Conservation (phyloP, 2,329 filamentous ascomycete genomes). For the Colletotrichum shisoi region DNA sequence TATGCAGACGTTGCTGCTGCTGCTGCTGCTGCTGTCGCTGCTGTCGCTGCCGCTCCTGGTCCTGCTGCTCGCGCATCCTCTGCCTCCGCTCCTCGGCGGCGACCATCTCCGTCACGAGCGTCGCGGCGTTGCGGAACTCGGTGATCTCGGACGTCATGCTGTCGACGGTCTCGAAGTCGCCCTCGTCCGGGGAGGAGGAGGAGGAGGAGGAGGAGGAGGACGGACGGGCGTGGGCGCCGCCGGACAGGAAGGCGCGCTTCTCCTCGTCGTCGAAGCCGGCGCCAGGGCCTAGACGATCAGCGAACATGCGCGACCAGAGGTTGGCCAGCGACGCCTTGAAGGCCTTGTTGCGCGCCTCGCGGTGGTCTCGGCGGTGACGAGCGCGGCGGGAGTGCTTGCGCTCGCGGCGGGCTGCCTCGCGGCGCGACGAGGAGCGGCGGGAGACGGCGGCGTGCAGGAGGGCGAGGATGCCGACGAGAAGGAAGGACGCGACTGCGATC, state of each 20-base stretch:
- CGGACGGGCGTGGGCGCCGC: not conserved
- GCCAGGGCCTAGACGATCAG: constrained; percentile 41
- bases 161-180: constrained; percentile 34
- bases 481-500: constrained; percentile 41
- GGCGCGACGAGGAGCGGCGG: constrained; percentile 18
- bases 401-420: constrained; percentile 25
- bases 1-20: constrained; percentile 43
- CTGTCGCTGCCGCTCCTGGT: constrained; percentile 45
- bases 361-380: constrained; percentile 40
- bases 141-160: constrained; percentile 61
- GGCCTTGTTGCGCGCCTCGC: constrained; percentile 43
- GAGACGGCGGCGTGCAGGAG: constrained; percentile 42
- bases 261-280: constrained; percentile 49
- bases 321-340: constrained; percentile 34
- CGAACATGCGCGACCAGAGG: constrained; percentile 47
- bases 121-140: constrained; percentile 56
- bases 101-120: constrained; percentile 57
- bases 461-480: constrained; percentile 43
- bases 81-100: constrained; percentile 51
- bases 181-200: constrained; percentile 37
- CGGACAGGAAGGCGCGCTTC: constrained; percentile 49
- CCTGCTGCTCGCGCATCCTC: constrained; percentile 38
- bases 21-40: constrained; percentile 38
- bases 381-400: constrained; percentile 38
- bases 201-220: constrained; percentile 27